Evolutionary conservation across 2,329 filamentous ascomycete genomes (phyloP), one percentile per base, ranked within the genome.

Genomic region (Xylaria sp.): DNA sequence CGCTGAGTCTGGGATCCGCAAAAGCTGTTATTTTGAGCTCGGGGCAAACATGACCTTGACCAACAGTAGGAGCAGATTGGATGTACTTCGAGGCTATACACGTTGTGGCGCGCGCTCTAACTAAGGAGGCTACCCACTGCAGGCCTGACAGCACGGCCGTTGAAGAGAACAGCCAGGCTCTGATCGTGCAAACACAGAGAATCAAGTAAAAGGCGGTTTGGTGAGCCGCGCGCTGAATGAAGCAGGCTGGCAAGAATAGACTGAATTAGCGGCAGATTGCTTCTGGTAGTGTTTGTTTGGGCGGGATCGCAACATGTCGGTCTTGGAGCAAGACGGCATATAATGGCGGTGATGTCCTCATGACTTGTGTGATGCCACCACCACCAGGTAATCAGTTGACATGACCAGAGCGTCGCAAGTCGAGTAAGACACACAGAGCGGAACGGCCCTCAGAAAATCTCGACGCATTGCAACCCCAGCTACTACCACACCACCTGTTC

Each of bases 221-320:
- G 57, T 49, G 67, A 74, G 61, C 72, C 73, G 72, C 72, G 73
- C 73, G 73, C 73, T 70, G 71, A 70, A 56, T 69, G 68, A 74
- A 67, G 69, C 67, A 70, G 50, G 38, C 61, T 53, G 31, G 56
- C 47, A 38, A 60, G 40, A 53, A 61, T 45, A 60, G 59, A 21
- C n/a, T 52, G 35, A 14, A 46, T 58, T 15, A 14, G 43, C 15
- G 51, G 37, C 14, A 59, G 21, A 57, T 19, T 11, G 21, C 4
- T 54, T 21, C 37, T 49, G 49, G 21, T 50, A 5, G 40, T 37
- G 15, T 40, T 17, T 46, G 25, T 46, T 55, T 51, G 55, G 45
- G 38, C 54, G 50, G 51, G 15, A 8, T 28, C 43, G 43, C 12
- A 47, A 42, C 38, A 21, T 25, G 33, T 51, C n/a, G 31, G 19